These are phyloP conservation scores for Lanzia echinophila DNA, from an alignment of 2,329 filamentous ascomycete genomes.

Conservation along the genomic window DNA sequence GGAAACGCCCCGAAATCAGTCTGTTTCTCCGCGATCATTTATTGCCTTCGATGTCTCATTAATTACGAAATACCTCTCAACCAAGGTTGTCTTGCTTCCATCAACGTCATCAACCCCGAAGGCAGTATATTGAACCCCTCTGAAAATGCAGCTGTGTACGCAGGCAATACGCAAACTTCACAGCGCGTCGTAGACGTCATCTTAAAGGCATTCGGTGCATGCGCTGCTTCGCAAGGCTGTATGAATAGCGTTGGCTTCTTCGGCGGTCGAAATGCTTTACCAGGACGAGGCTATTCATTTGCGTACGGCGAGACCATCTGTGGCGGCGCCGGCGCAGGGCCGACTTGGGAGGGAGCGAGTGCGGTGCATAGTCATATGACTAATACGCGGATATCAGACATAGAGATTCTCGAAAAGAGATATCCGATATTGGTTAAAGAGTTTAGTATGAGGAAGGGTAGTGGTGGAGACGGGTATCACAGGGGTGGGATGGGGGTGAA, in stretches of 20 bases:
- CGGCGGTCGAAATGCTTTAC: slow-evolving; percentile 53
- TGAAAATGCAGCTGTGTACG: slow-evolving; percentile 70
- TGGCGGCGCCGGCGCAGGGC: slow-evolving; percentile 65
- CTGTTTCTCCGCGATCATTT: slow-evolving; percentile 76
- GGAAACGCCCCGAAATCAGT: slow-evolving; percentile 75
- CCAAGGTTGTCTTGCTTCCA: slow-evolving; percentile 71
- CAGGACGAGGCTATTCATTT: slow-evolving; percentile 59
- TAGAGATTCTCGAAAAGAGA: slow-evolving; percentile 70
- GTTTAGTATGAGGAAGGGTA: slow-evolving; percentile 58
- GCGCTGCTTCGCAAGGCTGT: slow-evolving; percentile 70
- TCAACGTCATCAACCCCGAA: slow-evolving; percentile 62
- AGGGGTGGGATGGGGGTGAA: slow-evolving; percentile 71
- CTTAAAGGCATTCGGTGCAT: slow-evolving; percentile 69
- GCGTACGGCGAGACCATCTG: slow-evolving; percentile 82
- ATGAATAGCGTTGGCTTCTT: slow-evolving; percentile 81
- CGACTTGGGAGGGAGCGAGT: slow-evolving; percentile 57
- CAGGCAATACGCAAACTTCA: slow-evolving; percentile 70
- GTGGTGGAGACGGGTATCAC: slow-evolving; percentile 59
- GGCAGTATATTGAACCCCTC: slow-evolving; percentile 66
- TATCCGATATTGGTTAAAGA: slow-evolving; percentile 69
- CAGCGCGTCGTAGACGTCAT: slow-evolving; percentile 78
- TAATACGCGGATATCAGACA: slow-evolving; percentile 76
- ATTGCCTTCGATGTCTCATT: slow-evolving; percentile 72
- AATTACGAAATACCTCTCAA: slow-evolving; percentile 76
- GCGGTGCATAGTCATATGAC: slow-evolving; percentile 64